Evolutionary conservation across 805 yeast genomes (phyloP).

Genomic region (Dipodascus geniculatus): DNA sequence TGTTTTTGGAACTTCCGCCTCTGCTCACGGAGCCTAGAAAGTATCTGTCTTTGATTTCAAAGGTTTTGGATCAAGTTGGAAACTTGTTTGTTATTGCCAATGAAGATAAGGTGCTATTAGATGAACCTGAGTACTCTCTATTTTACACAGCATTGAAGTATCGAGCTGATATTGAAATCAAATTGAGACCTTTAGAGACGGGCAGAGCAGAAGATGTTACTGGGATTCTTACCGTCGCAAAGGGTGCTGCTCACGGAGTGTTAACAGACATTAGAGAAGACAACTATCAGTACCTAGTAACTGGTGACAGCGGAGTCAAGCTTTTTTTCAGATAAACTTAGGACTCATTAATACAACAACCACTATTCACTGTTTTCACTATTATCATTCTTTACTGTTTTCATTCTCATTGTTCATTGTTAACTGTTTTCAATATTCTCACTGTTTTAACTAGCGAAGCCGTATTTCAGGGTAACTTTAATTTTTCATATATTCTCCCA

Average conservation of each 20-base stretch:
- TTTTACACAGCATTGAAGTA: slow-evolving; percentile 2
- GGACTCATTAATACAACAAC: no score
- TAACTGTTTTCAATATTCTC: no score
- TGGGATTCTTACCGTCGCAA: slow-evolving; percentile 50
- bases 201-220: slow-evolving; percentile 79
- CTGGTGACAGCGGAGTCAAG: background rate
- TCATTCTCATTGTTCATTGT: background rate
- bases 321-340: background rate
- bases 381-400: background rate
- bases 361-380: background rate
- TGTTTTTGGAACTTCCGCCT: background rate
- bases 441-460: no score
- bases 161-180: slow-evolving; percentile 4
- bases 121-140: slow-evolving; percentile 15
- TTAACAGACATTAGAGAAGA: background rate
- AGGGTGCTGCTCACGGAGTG: slow-evolving; percentile 36
- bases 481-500: background rate
- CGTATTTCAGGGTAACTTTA: background rate
- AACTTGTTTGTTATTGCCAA: background rate
- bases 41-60: background rate
- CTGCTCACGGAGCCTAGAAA: background rate
- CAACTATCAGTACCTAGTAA: background rate
- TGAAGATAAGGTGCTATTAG: slow-evolving; percentile 11
- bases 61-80: background rate
- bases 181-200: slow-evolving; percentile 53